Evolutionary conservation across 2,329 filamentous ascomycete species (phyloP).

Genomic region (Penicillium sp.): DNA sequence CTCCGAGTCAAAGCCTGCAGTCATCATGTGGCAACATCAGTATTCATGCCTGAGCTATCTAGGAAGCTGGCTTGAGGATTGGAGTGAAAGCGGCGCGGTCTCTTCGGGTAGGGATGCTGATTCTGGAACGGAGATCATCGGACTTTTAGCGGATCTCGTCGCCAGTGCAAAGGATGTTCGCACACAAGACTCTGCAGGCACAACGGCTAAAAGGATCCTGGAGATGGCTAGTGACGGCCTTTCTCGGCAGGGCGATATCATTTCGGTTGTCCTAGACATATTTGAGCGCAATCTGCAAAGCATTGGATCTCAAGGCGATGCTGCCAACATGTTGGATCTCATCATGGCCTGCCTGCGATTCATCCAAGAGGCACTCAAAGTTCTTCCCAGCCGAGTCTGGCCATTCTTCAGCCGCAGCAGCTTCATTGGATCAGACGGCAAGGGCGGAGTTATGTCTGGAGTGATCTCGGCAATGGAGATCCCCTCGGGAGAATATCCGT

Average conservation of each 20-base stretch:
- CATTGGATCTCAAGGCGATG: conserved; percentile 59
- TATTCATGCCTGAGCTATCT: conserved; percentile 81
- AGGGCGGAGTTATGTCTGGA: conserved; percentile 72
- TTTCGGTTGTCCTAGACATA: conserved; percentile 79
- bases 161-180: conserved; percentile 40
- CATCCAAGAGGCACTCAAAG: conserved; percentile 67
- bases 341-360: conserved; percentile 79
- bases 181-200: conserved; percentile 37
- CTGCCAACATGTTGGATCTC: conserved; percentile 65
- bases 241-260: conserved; percentile 63
- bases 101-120: conserved; percentile 58
- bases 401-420: conserved; percentile 81
- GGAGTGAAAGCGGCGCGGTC: conserved; percentile 51
- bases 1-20: conserved; percentile 73
- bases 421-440: conserved; percentile 74
- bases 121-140: conserved; percentile 71
- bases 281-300: conserved; percentile 67
- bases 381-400: conserved; percentile 86
- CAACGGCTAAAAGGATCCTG: conserved; percentile 46
- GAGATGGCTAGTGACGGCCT: conserved; percentile 54
- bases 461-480: conserved; percentile 84
- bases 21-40: conserved; percentile 70
- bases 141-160: conserved; percentile 71
- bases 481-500: conserved; percentile 71
- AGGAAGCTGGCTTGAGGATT: conserved; percentile 63